These are phyloP conservation scores for Tolypocladium endophyticum DNA, from an alignment of 2,329 filamentous ascomycete species.

Conservation along the genomic window DNA sequence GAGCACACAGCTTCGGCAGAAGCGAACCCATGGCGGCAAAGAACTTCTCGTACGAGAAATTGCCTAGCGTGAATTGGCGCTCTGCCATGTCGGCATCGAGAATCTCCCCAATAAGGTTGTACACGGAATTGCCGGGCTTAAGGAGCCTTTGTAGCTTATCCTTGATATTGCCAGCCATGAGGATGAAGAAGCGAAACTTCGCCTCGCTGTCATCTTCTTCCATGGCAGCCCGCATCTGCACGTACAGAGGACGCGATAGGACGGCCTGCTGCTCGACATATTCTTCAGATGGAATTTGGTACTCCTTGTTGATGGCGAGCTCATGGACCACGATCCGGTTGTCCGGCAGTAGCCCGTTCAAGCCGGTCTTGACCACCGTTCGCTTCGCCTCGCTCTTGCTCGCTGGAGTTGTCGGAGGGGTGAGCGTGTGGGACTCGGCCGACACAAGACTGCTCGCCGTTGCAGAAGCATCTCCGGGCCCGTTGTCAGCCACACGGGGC, in stretches of 20 bases:
- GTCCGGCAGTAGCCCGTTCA: slow-evolving; percentile 50
- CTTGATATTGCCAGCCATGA: slow-evolving; percentile 60
- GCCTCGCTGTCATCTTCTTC: slow-evolving; percentile 52
- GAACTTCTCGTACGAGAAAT: slow-evolving; percentile 73
- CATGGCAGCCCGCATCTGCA: slow-evolving; percentile 55
- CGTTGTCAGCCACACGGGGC: slow-evolving; percentile 51
- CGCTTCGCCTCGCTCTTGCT: slow-evolving; percentile 27
- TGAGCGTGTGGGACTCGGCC: slow-evolving; percentile 37
- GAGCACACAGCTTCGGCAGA: slow-evolving; percentile 70
- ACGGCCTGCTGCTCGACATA: slow-evolving; percentile 46
- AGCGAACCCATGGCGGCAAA: slow-evolving; percentile 67
- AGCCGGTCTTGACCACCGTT: slow-evolving; percentile 26
- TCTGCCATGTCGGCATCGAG: slow-evolving; percentile 63
- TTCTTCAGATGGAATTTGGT: slow-evolving; percentile 55
- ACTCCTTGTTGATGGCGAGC: slow-evolving; percentile 69
- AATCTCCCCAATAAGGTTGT: slow-evolving; percentile 64
- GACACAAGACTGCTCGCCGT: slow-evolving; percentile 25
- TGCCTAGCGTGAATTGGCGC: slow-evolving; percentile 57
- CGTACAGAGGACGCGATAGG: slow-evolving; percentile 37
- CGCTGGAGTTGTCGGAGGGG: slow-evolving; percentile 41
- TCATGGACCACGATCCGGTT: slow-evolving; percentile 72
- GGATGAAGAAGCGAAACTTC: slow-evolving; percentile 56
- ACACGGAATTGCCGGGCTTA: slow-evolving; percentile 60
- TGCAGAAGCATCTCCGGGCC: slow-evolving; percentile 24
- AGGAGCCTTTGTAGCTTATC: slow-evolving; percentile 64